A percentile compares a stretch with the other conserved stretches of the same genome.
Evolutionary conservation across 257 asterid genomes (phyloP).

Genomic region (Capsicum rhomboideum): DNA sequence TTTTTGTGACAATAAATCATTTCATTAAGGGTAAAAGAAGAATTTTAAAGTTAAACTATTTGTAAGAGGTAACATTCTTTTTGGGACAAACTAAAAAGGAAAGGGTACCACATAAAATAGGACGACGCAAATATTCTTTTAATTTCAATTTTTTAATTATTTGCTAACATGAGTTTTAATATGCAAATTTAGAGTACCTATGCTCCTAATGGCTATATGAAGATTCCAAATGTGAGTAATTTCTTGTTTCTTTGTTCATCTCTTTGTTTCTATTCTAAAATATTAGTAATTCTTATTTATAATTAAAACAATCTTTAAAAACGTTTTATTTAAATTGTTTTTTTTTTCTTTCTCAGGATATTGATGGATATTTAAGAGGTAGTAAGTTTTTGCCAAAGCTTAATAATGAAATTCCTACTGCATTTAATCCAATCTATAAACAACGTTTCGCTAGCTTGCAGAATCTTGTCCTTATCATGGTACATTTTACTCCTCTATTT

Average conservation of each 20-base stretch:
- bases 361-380: slow-evolving; percentile 10
- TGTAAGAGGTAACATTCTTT: too few species aligned
- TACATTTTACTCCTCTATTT: background rate
- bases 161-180: background rate
- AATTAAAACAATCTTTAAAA: background rate
- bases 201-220: slow-evolving; percentile 24
- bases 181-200: slow-evolving; percentile 4
- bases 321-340: background rate
- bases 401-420: slow-evolving; percentile 12
- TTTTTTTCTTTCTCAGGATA: slow-evolving; percentile 1
- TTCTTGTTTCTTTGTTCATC: background rate
- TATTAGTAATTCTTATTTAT: background rate
- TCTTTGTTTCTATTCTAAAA: background rate
- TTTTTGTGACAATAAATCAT: too few species aligned
- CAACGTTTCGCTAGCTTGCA: slow-evolving; percentile 14
- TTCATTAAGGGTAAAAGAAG: too few species aligned
- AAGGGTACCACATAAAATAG: too few species aligned
- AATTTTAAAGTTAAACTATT: too few species aligned
- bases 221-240: slow-evolving; percentile 14
- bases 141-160: too few species aligned
- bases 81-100: too few species aligned
- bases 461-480: slow-evolving; percentile 25
- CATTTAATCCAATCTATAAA: slow-evolving; percentile 9
- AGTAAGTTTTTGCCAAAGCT: slow-evolving; percentile 18
- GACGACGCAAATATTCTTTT: too few species aligned